phyloP scores from a whole-genome alignment of 1,139 yeast species.

The Yamadazyma membranifaciens region DNA sequence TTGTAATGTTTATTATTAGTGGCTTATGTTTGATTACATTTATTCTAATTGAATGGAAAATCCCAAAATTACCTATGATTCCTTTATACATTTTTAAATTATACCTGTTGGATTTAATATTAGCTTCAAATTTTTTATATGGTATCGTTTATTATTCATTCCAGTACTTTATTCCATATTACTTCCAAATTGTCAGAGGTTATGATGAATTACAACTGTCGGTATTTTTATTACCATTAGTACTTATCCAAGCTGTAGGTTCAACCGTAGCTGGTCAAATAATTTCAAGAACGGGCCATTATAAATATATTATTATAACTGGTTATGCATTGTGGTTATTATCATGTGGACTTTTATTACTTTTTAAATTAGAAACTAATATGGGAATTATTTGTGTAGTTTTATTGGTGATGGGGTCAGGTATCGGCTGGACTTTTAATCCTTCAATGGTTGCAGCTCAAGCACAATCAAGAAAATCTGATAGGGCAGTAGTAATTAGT shows the following conservation, averaged over 20 bases:
- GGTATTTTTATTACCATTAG: conserved; percentile 40
- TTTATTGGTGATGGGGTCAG: conserved; percentile 45
- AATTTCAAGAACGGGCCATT: conserved; percentile 42
- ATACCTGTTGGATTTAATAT: conserved; percentile 37
- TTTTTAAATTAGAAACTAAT: conserved; percentile 29
- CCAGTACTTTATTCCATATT: conserved; percentile 48
- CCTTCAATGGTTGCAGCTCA: conserved; percentile 54
- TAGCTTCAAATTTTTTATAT: conserved; percentile 45
- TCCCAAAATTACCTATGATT: conserved; percentile 54
- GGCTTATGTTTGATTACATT: conserved; percentile 40
- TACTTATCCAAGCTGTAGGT: conserved; percentile 36
- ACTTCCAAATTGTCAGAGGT: conserved; percentile 48
- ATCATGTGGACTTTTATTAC: conserved; percentile 36
- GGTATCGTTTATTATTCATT: conserved; percentile 49
- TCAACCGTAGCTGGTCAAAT: conserved; percentile 45
- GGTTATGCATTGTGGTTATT: conserved; percentile 47
- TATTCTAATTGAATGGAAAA: conserved; percentile 46
- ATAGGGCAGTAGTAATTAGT: conserved; percentile 56
- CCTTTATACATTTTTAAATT: conserved; percentile 49
- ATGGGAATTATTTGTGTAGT: conserved; percentile 35
- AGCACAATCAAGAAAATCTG: conserved; percentile 49
- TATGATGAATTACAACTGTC: conserved; percentile 38
- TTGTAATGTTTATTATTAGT: conserved; percentile 48
- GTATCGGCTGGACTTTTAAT: conserved; percentile 33
- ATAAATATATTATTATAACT: conserved; percentile 35